Evolutionary conservation across 495 filamentous ascomycete genomes (phyloP), one percentile per base, ranked within the genome.

Genomic region (Hypoxylon subgilvum): DNA sequence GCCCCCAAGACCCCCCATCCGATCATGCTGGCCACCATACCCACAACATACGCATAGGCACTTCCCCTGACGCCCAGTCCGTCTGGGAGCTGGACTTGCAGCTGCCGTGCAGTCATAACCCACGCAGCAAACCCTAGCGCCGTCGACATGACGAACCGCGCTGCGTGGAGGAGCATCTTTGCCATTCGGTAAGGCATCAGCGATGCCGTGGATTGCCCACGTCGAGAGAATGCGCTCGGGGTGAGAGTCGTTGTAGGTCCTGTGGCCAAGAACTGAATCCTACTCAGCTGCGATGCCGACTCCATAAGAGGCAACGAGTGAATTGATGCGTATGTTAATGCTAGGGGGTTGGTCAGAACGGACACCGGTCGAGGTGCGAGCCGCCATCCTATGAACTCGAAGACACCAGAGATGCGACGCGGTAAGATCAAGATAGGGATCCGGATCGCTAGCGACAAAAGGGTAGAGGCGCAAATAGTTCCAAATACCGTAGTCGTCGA

Each of bases 1-100:
- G 93, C 89, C n/a, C 94, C 94, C 40, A 98, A 71, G 2, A 97
- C 85, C 16, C 89, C 92, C 91, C 94, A 98, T 6, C 94, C 94
- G 59, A 98, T 97, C 42, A 90, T 87, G 27, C 88, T 90, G 10
- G 94, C 92, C 55, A 97, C 85, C 49, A 98, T 66, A 3, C 93
- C 94, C 3, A 98, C 90, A 34, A 98, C 82, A 69, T 98, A 98
- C 14, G 91, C 94, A 70, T 98, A 98, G 32, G 92, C 77, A 65
- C 91, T 96, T n/a, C 94, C 94, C 40, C 78, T 84, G 35, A 87
- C 72, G 0, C 81, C 76, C n/a, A 52, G 57, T 22, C 79, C 79
- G 30, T 79, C 74, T 1, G 80, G 74, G 7, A 74, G 63, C 13
- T 75, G 70, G 13, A 88, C 74, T 18, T 72, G 72, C 9, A 95